Conservation (phyloP, 129 eudicot species). For the Oenanthe sinensis region DNA sequence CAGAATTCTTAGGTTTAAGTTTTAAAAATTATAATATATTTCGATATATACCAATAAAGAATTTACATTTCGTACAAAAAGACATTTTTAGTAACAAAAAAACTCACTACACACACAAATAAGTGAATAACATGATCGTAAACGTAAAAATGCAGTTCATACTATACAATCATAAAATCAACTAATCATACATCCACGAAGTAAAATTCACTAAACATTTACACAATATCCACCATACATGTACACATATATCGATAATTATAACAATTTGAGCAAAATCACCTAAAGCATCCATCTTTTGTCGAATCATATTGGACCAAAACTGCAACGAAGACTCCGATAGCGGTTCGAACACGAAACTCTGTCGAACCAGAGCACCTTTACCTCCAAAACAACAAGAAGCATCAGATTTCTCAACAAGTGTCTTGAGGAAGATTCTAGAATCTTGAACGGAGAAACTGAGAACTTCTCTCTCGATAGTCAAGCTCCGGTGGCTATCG, state of each 20-base stretch:
- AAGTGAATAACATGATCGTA: neutral
- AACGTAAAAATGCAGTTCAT: neutral
- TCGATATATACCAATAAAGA: too few relatives aligned
- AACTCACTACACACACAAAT: neutral
- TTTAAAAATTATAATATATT: too few relatives aligned
- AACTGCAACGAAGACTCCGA: constrained; percentile 29
- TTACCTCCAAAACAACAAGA: constrained; percentile 25
- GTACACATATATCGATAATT: neutral
- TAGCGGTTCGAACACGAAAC: constrained; percentile 35
- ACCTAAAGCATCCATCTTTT: constrained; percentile 67
- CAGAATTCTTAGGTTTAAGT: too few relatives aligned
- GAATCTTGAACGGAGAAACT: constrained; percentile 43
- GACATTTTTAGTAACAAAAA: neutral
- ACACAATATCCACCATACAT: too few relatives aligned
- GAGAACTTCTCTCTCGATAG: constrained; percentile 59
- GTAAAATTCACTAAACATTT: neutral
- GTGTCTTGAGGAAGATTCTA: constrained; percentile 40
- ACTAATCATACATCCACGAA: neutral
- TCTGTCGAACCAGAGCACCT: constrained; percentile 32
- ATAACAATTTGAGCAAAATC: neutral
- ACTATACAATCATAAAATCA: neutral
- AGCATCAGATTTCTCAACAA: constrained; percentile 30
- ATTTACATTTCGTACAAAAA: too few relatives aligned
- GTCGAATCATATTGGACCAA: constrained; percentile 47
- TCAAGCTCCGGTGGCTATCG: constrained; percentile 25